Percentiles rank a stretch among this genome's conserved stretches.
phyloP scores from a whole-genome alignment of 352 stramenopile genomes.

The Globisporangium sylvaticum region DNA sequence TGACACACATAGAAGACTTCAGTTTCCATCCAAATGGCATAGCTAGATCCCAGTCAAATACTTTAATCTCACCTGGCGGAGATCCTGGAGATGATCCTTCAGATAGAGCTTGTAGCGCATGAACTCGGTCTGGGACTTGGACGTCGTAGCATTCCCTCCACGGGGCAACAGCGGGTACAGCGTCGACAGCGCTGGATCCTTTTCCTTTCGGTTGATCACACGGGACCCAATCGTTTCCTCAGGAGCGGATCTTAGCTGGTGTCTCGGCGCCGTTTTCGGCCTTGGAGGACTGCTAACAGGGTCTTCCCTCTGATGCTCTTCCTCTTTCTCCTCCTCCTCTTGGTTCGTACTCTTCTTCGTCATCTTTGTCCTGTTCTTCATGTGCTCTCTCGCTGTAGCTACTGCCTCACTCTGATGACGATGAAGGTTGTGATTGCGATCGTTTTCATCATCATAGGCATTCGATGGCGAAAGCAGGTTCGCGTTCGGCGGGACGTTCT shows the following conservation, averaged over 20 bases:
- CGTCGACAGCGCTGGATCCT: conserved; percentile 5
- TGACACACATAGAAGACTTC: too few relatives aligned
- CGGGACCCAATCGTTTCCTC: conserved; percentile 9
- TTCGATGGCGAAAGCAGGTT: conserved; percentile 5
- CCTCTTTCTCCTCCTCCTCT: conserved; percentile 16
- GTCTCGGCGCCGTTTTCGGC: conserved; percentile 34
- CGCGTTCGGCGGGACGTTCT: conserved; percentile 2
- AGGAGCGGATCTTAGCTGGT: conserved; percentile 17
- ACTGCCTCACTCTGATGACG: background rate
- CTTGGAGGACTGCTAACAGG: conserved; percentile 10
- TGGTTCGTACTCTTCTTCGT: conserved; percentile 24
- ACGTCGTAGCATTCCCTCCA: conserved; percentile 12
- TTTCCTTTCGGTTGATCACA: background rate
- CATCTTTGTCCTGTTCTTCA: conserved; percentile 12
- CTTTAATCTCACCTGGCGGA: conserved; percentile 46
- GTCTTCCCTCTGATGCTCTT: conserved; percentile 18
- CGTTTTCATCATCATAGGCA: conserved; percentile 2
- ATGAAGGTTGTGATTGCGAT: background rate
- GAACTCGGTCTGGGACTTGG: conserved; percentile 43
- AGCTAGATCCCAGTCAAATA: too few relatives aligned
- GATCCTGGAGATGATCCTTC: conserved; percentile 62
- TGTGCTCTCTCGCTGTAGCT: background rate
- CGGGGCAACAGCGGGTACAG: conserved; percentile 46
- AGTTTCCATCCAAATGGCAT: too few relatives aligned
- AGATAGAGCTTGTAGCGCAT: conserved; percentile 68